phyloP scores from a whole-genome alignment of 2,329 filamentous ascomycete species.

The Phoma sp. region DNA sequence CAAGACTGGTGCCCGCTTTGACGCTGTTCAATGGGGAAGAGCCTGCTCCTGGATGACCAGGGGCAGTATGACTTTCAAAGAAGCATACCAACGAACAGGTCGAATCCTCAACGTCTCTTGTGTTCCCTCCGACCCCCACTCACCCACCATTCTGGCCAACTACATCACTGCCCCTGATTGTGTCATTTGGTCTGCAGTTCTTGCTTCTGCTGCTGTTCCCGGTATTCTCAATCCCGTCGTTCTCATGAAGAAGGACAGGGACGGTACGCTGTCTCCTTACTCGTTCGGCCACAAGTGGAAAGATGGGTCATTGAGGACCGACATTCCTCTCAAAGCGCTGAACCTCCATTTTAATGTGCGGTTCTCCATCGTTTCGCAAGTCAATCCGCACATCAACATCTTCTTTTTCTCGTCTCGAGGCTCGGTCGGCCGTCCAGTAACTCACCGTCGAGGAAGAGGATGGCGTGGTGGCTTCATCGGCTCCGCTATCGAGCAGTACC shows the following conservation, averaged over 20 bases:
- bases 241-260: constrained; percentile 81
- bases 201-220: constrained; percentile 93
- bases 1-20: constrained; percentile 90
- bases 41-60: constrained; percentile 87
- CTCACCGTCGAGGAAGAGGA: constrained; percentile 87
- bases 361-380: constrained; percentile 86
- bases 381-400: constrained; percentile 97
- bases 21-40: constrained; percentile 88
- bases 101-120: constrained; percentile 95
- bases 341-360: constrained; percentile 99
- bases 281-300: constrained; percentile 99
- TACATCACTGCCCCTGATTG: constrained; percentile 95
- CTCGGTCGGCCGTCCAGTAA: constrained; percentile 89
- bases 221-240: constrained; percentile 96
- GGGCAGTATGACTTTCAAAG: constrained; percentile 90
- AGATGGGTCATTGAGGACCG: constrained; percentile 89
- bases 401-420: constrained; percentile 98
- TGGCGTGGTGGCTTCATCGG: constrained; percentile 97
- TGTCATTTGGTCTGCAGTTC: constrained; percentile 95
- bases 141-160: constrained; percentile 89
- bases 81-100: constrained; percentile 92
- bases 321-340: constrained; percentile 91
- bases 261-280: constrained; percentile 82
- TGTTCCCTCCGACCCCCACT: constrained; percentile 94
- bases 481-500: constrained; percentile 88